phyloP scores from a whole-genome alignment of 2,329 filamentous ascomycete species.

The Hypoxylon sp. region DNA sequence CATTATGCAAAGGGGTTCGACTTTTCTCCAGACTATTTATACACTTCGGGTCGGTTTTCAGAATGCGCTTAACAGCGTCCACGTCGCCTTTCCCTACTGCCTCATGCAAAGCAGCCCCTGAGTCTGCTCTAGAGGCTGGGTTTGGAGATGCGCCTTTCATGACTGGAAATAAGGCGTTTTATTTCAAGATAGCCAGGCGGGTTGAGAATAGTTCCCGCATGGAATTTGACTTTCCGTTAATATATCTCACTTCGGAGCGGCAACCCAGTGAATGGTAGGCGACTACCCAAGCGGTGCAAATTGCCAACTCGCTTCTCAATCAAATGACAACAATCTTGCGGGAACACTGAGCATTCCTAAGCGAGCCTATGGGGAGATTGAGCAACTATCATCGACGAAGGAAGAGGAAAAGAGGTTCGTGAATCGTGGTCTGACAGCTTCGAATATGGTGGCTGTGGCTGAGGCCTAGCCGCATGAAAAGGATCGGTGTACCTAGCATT shows the following conservation, averaged over 20 bases:
- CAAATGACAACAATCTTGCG: neutral
- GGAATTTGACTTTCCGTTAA: neutral
- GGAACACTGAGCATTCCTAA: neutral
- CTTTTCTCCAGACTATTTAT: neutral
- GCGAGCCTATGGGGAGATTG: neutral
- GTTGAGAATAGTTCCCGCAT: neutral
- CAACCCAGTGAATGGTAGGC: neutral
- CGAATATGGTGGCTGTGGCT: neutral
- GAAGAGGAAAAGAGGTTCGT: too few species aligned
- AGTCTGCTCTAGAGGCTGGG: neutral
- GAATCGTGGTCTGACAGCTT: neutral
- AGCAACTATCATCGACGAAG: neutral
- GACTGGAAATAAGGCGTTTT: neutral
- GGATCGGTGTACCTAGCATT: neutral
- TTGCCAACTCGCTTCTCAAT: neutral
- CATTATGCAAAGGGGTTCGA: slow-evolving; percentile 1
- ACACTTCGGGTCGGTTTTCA: neutral
- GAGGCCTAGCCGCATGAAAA: neutral
- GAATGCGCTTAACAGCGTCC: neutral
- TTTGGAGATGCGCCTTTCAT: neutral
- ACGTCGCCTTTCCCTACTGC: neutral
- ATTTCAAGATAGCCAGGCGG: neutral
- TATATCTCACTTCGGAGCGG: too few species aligned
- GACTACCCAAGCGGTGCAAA: neutral
- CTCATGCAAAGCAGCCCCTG: neutral